phyloP scores from a whole-genome alignment of 768 basidiomycete genomes.

The Tricholoma hemisulphureum region DNA sequence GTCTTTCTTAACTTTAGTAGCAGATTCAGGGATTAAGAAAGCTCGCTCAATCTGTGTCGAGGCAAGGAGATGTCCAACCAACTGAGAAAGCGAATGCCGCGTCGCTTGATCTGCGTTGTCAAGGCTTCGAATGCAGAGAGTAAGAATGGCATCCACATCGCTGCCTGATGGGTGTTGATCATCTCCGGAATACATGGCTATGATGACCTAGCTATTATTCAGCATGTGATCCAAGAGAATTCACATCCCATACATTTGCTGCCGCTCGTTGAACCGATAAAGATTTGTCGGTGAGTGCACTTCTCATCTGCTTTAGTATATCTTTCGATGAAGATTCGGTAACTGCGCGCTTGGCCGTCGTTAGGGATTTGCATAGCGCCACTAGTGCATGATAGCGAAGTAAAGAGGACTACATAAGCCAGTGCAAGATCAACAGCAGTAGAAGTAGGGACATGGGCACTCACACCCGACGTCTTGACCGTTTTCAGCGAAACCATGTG shows the following conservation, averaged over 20 bases:
- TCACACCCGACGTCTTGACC: conserved; percentile 70
- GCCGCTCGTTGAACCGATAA: conserved; percentile 83
- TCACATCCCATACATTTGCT: conserved; percentile 57
- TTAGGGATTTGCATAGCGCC: conserved; percentile 77
- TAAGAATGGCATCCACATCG: conserved; percentile 78
- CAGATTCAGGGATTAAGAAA: conserved; percentile 41
- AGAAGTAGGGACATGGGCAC: neutral
- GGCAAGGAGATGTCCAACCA: conserved; percentile 82
- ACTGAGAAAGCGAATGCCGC: conserved; percentile 72
- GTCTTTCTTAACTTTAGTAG: conserved; percentile 64
- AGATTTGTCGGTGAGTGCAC: conserved; percentile 76
- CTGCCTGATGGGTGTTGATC: conserved; percentile 53
- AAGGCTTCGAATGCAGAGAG: conserved; percentile 65
- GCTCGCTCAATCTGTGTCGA: conserved; percentile 73
- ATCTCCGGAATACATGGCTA: conserved; percentile 58
- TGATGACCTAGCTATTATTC: conserved; percentile 37
- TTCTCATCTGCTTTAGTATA: conserved; percentile 78
- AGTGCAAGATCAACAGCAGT: conserved; percentile 2
- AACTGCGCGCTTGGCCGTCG: conserved; percentile 78
- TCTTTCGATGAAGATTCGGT: conserved; percentile 79
- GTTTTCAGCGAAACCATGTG: conserved; percentile 62
- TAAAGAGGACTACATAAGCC: conserved; percentile 62
- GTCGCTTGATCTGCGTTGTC: conserved; percentile 85
- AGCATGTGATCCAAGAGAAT: conserved; percentile 8
- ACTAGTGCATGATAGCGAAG: conserved; percentile 79